These are phyloP conservation scores for Cercophora newfieldiana DNA, from an alignment of 495 filamentous ascomycete species.

Conservation along the genomic window DNA sequence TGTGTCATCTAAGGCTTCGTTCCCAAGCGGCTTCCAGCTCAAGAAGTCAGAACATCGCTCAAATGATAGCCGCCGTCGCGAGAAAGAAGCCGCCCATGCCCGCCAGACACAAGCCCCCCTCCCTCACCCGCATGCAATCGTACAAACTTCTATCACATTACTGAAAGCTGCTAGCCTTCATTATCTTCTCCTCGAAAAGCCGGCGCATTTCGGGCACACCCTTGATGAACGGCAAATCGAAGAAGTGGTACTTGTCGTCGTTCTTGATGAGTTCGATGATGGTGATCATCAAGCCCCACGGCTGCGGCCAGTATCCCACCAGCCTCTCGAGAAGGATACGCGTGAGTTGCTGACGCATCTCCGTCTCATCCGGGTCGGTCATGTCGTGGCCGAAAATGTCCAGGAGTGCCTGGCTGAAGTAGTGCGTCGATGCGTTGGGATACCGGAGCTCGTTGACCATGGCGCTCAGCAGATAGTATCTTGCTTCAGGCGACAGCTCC, in stretches of 20 bases:
- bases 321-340: conserved; percentile 84
- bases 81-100: not conserved
- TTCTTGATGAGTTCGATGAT: conserved; percentile 90
- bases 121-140: not conserved
- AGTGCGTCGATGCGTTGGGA: conserved; percentile 86
- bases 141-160: not conserved
- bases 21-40: not conserved
- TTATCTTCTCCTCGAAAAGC: conserved; percentile 13
- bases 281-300: conserved; percentile 93
- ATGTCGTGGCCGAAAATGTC: conserved; percentile 81
- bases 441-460: conserved; percentile 92
- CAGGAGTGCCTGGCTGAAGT: conserved; percentile 85
- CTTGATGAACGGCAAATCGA: conserved; percentile 90
- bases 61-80: conserved; percentile 5
- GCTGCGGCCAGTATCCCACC: conserved; percentile 88
- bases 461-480: conserved; percentile 80
- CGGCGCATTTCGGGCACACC: conserved; percentile 72
- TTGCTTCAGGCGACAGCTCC: conserved; percentile 70
- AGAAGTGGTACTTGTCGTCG: conserved; percentile 82
- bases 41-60: conserved; percentile 13
- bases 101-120: not conserved
- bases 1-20: conserved; percentile 20
- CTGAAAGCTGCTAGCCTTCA: conserved; percentile 11
- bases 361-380: conserved; percentile 72
- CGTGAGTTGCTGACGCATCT: conserved; percentile 86